Base-by-base conservation (phyloP, 805 yeast genomes). In the Candida fluviatilis region DNA sequence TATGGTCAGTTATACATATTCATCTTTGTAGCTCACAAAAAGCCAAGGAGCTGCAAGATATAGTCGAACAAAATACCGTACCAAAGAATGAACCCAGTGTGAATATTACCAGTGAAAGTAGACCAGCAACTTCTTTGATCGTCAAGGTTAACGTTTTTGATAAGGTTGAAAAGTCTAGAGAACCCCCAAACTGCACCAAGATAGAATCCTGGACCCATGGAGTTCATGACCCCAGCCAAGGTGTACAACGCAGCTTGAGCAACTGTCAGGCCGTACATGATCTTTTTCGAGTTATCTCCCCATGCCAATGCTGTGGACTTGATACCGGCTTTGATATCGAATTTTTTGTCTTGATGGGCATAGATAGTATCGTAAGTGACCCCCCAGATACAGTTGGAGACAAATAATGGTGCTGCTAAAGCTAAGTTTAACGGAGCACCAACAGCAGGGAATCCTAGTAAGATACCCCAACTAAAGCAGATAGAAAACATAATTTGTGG, bases 251-350 rank as follows among this genome's bases (percentile, higher is more conserved):
- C 75, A 46, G 84, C 69, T 62, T 93, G 99, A 1, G 78, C 79
- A 1, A 69, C 67, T 5, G 87, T 75, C 46, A 89, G 56, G 0
- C 75, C 80, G 32, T 76, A 69, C 51, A 85, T 69, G 30, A 89
- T 77, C 8, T 78, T 73, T 56, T 84, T 89, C 1, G 96, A 76
- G 23, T 76, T 73, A 16, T 74, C 76, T 6, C 95, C 95, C 99
- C 99, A 95, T 2, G 85, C 90, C 48, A 93, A 72, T 5, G 99
- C 99, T 0, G 98, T 89, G 2, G 96, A 86, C 59, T 89, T 89
- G 49, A 93, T 84, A 15, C 99, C 99, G 0, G 95, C 97, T 41
- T 75, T 71, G 37, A 86, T 65, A 62, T 93, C 99, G 53, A 83
- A 93, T 37, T 60, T 64, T 64, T 93, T 93, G 62, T 93, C 99